A percentile compares a stretch with the other conserved stretches of the same genome.
Evolutionary conservation across 73 alveolate species (phyloP).

Genomic region (Paramecium tetraurelia): DNA sequence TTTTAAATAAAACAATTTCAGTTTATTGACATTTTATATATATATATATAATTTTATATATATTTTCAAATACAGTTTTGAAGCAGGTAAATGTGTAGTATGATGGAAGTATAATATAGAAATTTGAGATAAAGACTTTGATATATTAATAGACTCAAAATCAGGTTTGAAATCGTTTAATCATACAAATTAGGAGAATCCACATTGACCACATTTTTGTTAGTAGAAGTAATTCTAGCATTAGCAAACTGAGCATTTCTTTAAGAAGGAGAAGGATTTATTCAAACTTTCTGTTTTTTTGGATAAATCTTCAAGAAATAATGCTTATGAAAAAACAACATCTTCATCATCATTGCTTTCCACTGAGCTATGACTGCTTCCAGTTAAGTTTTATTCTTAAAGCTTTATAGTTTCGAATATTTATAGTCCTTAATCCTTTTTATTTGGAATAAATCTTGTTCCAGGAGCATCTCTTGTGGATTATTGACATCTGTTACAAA

Average conservation of each 20-base stretch:
- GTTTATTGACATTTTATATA: not conserved
- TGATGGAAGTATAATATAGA: not conserved
- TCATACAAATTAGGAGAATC: conserved; percentile 12
- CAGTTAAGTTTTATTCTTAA: not conserved
- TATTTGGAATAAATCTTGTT: conserved; percentile 27
- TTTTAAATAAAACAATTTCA: not conserved
- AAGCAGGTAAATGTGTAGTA: not conserved
- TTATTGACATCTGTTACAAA: conserved; percentile 86
- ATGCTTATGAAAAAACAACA: conserved; percentile 44
- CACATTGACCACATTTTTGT: not conserved
- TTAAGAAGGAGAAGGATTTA: not conserved
- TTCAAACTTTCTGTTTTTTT: not conserved
- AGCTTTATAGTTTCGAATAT: not conserved
- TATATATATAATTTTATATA: not conserved
- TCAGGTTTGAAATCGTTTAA: not conserved
- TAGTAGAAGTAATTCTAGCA: conserved; percentile 25
- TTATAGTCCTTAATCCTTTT: not conserved
- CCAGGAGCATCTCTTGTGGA: conserved; percentile 40
- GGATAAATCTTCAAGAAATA: conserved; percentile 26
- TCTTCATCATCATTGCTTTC: conserved; percentile 36
- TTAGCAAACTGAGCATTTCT: not conserved
- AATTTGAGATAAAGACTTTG: not conserved
- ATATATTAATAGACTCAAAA: not conserved
- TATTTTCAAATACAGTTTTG: not conserved
- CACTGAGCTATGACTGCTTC: not conserved